Evolutionary conservation across 2,329 filamentous ascomycete genomes (phyloP).

Genomic region (Scedosporium apiospermum): DNA sequence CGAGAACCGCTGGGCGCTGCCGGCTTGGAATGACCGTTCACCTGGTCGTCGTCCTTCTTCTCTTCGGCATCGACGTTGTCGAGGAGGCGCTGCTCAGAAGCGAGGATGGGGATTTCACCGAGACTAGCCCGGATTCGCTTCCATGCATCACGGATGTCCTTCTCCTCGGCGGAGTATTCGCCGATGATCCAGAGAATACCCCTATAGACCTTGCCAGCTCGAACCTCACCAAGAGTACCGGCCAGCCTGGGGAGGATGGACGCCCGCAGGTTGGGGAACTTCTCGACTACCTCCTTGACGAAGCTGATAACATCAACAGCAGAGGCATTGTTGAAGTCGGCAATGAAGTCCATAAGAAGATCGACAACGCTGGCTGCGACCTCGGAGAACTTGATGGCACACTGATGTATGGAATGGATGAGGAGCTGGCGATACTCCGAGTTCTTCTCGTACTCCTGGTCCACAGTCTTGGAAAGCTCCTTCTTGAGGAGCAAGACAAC

Average conservation of each 20-base stretch:
- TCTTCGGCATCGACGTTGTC: slow-evolving; percentile 73
- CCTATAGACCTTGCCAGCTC: slow-evolving; percentile 93
- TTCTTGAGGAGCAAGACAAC: slow-evolving; percentile 95
- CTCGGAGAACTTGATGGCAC: slow-evolving; percentile 98
- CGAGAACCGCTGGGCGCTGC: slow-evolving; percentile 73
- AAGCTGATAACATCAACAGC: slow-evolving; percentile 97
- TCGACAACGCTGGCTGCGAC: slow-evolving; percentile 95
- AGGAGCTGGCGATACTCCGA: slow-evolving; percentile 88
- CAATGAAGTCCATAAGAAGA: slow-evolving; percentile 97
- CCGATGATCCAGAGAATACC: slow-evolving; percentile 97
- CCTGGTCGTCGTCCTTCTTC: slow-evolving; percentile 44
- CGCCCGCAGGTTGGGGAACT: slow-evolving; percentile 81
- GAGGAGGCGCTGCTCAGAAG: slow-evolving; percentile 84
- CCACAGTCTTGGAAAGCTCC: slow-evolving; percentile 92
- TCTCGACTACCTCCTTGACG: slow-evolving; percentile 97
- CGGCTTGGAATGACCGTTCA: slow-evolving; percentile 71
- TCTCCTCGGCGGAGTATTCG: slow-evolving; percentile 90
- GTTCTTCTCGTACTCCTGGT: slow-evolving; percentile 98
- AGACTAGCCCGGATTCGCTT: slow-evolving; percentile 88
- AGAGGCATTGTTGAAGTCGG: slow-evolving; percentile 93
- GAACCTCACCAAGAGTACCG: slow-evolving; percentile 82
- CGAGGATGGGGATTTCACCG: slow-evolving; percentile 92
- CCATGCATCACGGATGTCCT: slow-evolving; percentile 93
- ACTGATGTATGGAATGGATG: slow-evolving; percentile 96
- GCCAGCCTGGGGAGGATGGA: slow-evolving; percentile 85